These are phyloP conservation scores for Pistacia vera DNA, from an alignment of 345 rosid species.

Conservation along the genomic window DNA sequence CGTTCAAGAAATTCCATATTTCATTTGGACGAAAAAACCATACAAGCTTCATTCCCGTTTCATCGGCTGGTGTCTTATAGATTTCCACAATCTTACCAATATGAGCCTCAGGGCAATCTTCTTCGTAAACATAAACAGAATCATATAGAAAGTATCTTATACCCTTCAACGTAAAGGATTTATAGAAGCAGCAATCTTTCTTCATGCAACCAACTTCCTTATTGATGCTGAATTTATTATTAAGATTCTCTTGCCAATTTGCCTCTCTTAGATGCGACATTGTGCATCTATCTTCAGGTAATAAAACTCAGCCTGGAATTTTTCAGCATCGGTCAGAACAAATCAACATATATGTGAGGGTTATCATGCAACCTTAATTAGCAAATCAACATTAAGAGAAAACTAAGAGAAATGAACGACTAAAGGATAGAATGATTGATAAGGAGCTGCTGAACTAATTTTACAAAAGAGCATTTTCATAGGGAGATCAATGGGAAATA, in stretches of 20 bases:
- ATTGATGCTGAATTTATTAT: constrained; percentile 45
- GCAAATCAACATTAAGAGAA: neutral
- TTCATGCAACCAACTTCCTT: constrained; percentile 25
- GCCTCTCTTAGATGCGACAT: constrained; percentile 29
- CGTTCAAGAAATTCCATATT: constrained; percentile 38
- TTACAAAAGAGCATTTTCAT: neutral
- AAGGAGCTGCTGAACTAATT: neutral
- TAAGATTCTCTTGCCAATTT: neutral
- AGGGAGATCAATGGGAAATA: neutral
- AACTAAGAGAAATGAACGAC: neutral
- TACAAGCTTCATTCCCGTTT: constrained; percentile 45
- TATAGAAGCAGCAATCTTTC: constrained; percentile 29
- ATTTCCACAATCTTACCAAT: constrained; percentile 57
- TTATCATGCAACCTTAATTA: neutral
- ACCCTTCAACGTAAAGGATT: constrained; percentile 43
- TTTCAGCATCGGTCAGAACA: neutral
- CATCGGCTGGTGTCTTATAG: constrained; percentile 41
- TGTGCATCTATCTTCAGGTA: neutral
- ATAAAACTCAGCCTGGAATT: neutral
- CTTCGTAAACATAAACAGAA: constrained; percentile 30
- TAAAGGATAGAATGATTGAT: neutral
- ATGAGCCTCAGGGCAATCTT: constrained; percentile 32
- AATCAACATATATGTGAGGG: neutral
- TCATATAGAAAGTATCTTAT: constrained; percentile 48
- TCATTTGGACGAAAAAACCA: constrained; percentile 68